Percentiles rank a stretch among this genome's conserved stretches.
These are phyloP conservation scores for Teratosphaeria epicoccoides DNA, from an alignment of 2,329 filamentous ascomycete genomes.

Conservation along the genomic window DNA sequence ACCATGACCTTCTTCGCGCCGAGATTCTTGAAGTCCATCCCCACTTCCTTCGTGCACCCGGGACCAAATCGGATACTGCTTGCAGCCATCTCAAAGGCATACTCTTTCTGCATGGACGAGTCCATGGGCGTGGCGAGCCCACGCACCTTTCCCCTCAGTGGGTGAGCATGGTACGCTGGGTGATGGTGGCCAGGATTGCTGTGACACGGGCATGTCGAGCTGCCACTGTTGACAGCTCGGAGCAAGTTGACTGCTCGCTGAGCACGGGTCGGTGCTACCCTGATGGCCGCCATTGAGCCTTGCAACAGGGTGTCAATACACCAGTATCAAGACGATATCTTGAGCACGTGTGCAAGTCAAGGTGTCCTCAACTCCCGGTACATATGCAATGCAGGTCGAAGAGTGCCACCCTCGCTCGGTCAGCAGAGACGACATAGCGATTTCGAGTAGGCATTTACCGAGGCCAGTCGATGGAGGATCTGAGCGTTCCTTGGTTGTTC, in stretches of 20 bases:
- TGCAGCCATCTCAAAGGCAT: constrained; percentile 97
- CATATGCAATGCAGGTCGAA: too few species aligned
- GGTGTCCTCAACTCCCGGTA: background rate
- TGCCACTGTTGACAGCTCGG: constrained; percentile 79
- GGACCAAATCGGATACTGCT: constrained; percentile 90
- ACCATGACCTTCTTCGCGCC: constrained; percentile 78
- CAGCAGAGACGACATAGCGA: background rate
- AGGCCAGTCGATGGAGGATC: background rate
- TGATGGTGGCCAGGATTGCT: constrained; percentile 57
- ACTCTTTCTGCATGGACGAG: constrained; percentile 69
- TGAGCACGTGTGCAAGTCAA: background rate
- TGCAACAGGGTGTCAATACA: background rate
- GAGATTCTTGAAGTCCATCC: constrained; percentile 95
- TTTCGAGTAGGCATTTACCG: background rate
- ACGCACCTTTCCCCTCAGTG: constrained; percentile 44
- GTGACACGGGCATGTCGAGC: constrained; percentile 79
- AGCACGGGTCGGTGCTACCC: constrained; percentile 36
- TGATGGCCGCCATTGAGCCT: constrained; percentile 25
- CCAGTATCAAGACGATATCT: background rate
- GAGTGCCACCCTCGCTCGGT: background rate
- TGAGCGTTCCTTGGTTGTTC: background rate
- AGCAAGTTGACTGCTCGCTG: constrained; percentile 61
- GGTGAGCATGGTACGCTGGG: constrained; percentile 41
- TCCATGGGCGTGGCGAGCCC: constrained; percentile 66
- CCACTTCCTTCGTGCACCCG: constrained; percentile 87